phyloP scores from a whole-genome alignment of 441 rosid species.

The Eutrema salsugineum region DNA sequence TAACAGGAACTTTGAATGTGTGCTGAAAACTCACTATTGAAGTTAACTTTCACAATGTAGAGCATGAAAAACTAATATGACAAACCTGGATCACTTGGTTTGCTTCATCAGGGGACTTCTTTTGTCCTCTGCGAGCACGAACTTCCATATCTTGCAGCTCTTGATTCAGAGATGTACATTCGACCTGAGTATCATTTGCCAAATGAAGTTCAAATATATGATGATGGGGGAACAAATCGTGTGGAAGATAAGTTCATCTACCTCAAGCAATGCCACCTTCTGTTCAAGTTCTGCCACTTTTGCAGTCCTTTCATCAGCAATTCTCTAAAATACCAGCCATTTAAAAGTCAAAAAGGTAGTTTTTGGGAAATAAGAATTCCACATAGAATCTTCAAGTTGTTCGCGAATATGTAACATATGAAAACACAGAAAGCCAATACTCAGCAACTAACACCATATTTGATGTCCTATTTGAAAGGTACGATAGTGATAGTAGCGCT shows the following conservation, averaged over 20 bases:
- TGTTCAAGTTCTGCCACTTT: constrained; percentile 92
- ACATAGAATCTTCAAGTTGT: neutral
- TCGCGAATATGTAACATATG: neutral
- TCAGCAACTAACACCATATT: constrained; percentile 12
- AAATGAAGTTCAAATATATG: constrained; percentile 19
- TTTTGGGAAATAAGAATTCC: constrained; percentile 2
- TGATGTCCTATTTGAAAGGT: constrained; percentile 9
- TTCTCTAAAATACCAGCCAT: constrained; percentile 54
- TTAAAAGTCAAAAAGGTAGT: constrained; percentile 11
- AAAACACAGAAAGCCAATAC: neutral
- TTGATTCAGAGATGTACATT: constrained; percentile 84
- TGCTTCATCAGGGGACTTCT: constrained; percentile 89
- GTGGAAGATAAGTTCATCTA: constrained; percentile 28
- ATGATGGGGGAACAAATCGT: neutral
- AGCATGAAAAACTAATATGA: neutral
- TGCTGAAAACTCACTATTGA: neutral
- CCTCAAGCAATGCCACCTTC: constrained; percentile 95
- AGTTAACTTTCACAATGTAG: neutral
- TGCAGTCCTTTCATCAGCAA: constrained; percentile 88
- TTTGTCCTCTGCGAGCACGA: constrained; percentile 86
- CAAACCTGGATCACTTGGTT: constrained; percentile 92
- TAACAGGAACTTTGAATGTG: neutral
- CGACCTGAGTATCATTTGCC: constrained; percentile 54
- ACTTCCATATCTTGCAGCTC: constrained; percentile 96
- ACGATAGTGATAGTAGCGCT: neutral